phyloP scores from a whole-genome alignment of 1,284 basidiomycete species.

The Austroboletus olivaceoglutinosus region DNA sequence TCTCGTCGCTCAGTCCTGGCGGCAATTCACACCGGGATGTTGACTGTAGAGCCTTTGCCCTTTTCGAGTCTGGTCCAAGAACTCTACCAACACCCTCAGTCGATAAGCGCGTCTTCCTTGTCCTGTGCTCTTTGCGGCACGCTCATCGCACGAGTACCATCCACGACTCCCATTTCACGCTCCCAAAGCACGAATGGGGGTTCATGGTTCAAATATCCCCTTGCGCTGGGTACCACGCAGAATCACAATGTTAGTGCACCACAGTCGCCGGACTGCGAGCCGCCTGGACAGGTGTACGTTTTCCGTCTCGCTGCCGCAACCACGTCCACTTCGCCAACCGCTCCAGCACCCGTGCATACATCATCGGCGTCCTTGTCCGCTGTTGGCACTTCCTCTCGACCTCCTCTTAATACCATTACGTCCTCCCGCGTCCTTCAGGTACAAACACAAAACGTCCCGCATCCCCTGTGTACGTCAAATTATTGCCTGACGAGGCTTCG shows the following conservation, averaged over 20 bases:
- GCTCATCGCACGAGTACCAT: slow-evolving; percentile 39
- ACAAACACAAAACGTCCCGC: slow-evolving; percentile 35
- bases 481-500: slow-evolving; percentile 81
- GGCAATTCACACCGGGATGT: slow-evolving; percentile 85
- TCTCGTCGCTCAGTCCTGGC: slow-evolving; percentile 82
- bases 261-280: slow-evolving; percentile 30
- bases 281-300: slow-evolving; percentile 53
- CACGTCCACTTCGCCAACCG: slow-evolving; percentile 30
- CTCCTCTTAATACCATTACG: slow-evolving; percentile 22
- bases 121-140: slow-evolving; percentile 78
- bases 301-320: slow-evolving; percentile 50
- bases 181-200: slow-evolving; percentile 28
- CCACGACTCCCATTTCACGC: slow-evolving; percentile 18
- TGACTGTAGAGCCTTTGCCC: slow-evolving; percentile 85
- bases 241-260: slow-evolving; percentile 27
- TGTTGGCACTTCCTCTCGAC: slow-evolving; percentile 22
- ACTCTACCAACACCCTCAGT: slow-evolving; percentile 27
- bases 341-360: slow-evolving; percentile 19
- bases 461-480: slow-evolving; percentile 73
- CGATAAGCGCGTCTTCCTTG: slow-evolving; percentile 37
- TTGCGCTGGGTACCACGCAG: slow-evolving; percentile 33
- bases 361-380: slow-evolving; percentile 19
- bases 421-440: slow-evolving; percentile 22
- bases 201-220: slow-evolving; percentile 60
- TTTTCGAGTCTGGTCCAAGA: slow-evolving; percentile 55